Evolutionary conservation across 2,329 filamentous ascomycete species (phyloP), one percentile per base, ranked within the genome.

Genomic region (Botrytis pseudocinerea): DNA sequence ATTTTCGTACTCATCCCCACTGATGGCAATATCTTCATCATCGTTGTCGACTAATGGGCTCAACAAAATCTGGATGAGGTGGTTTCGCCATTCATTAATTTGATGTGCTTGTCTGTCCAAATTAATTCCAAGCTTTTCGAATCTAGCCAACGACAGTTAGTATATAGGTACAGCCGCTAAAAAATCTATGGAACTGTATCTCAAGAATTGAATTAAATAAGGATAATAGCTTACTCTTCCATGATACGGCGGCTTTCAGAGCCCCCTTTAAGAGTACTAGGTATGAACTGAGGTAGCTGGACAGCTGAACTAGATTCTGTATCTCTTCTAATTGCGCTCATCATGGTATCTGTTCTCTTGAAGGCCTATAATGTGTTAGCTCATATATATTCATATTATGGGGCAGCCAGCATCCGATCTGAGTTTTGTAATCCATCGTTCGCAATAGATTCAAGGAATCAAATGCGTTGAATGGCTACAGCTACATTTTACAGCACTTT

Each of bases 1-100:
- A 46, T 93, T 89, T 77, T 94, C 92, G 75, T 97, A 96, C 80
- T 98, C 96, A 74, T 98, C 92, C 38, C 96, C 96, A 18, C 94
- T 95, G 3, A 90, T 87, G 73, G 97, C 93, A 16, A 87, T 82
- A n/a, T 84, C 85, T 25, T 90, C 89, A 59, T 97, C 94, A 79
- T 96, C 94, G 79, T 96, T 90, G 77, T 98, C 96, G 28, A 98
- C 89, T 2, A 98, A 85, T 0, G 93, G 90, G 74, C 90, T 87
- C 18, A 92, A 83, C 16, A 98, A 85, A 32, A 95, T 87, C 71
- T 92, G 87, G 28, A 93, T 87, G 73, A 95, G 90, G 60, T 89
- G 85, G 73, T 91, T 87, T 60, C 94, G 89, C 93, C 93, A 97
- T 65, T 91, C 86, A 64, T 92, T 88, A 64, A 97, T 87, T 66